These are phyloP conservation scores for Colletotrichum tropicale DNA, from an alignment of 2,329 filamentous ascomycete genomes.

Conservation along the genomic window DNA sequence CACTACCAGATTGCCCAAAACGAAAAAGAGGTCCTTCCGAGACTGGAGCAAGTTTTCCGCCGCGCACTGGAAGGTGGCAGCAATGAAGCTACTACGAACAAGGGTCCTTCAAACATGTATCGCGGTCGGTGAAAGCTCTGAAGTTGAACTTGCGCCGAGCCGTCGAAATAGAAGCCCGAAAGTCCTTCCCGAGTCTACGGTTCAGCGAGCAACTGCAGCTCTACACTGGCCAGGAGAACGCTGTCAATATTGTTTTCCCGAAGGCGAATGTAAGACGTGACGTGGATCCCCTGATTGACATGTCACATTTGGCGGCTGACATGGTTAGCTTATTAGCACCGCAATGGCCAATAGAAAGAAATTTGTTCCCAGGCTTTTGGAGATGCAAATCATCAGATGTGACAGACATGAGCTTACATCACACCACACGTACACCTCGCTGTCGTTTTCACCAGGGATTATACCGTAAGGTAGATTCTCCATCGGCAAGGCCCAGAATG, in stretches of 20 bases:
- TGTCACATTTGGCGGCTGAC: not conserved
- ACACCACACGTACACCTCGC: not conserved
- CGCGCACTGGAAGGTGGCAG: conserved; percentile 30
- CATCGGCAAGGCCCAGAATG: not conserved
- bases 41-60: conserved; percentile 61
- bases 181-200: not conserved
- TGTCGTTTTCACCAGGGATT: not conserved
- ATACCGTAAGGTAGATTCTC: not conserved
- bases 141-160: not conserved
- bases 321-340: not conserved
- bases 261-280: not conserved
- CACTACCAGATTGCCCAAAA: conserved; percentile 68
- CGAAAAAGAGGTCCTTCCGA: conserved; percentile 61
- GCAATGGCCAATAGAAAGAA: not conserved
- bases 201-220: not conserved
- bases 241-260: not conserved
- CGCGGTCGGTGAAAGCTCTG: not conserved
- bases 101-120: conserved; percentile 23
- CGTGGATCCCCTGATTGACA: not conserved
- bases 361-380: not conserved
- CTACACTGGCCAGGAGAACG: not conserved
- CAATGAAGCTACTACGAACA: not conserved
- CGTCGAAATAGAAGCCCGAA: not conserved
- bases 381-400: not conserved
- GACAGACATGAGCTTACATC: not conserved